Percentiles rank a stretch among this genome's conserved stretches.
phyloP scores from a whole-genome alignment of 1,284 basidiomycete genomes.

The Puccinia horiana region DNA sequence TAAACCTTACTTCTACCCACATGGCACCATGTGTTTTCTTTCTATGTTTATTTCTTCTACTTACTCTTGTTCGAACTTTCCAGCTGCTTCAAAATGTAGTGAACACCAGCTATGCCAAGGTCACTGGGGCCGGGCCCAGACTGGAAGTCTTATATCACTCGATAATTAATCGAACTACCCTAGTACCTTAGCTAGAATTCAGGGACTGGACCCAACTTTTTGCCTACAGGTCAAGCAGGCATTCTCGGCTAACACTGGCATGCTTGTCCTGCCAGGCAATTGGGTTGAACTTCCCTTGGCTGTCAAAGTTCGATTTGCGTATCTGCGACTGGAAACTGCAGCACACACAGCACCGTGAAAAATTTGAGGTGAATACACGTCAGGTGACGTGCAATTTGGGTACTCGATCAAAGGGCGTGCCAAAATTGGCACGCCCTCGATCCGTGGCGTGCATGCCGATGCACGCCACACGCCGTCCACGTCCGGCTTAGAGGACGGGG shows the following conservation, averaged over 20 bases:
- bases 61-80: not conserved
- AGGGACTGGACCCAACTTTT: not conserved
- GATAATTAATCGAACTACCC: not conserved
- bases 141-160: not conserved
- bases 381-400: too few relatives aligned
- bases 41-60: not conserved
- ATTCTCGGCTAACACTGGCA: not conserved
- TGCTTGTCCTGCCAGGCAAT: not conserved
- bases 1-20: not conserved
- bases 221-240: not conserved
- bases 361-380: too few relatives aligned
- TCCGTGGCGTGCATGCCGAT: too few relatives aligned
- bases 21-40: too few relatives aligned
- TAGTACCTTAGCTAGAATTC: not conserved
- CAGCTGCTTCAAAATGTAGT: conserved; percentile 10
- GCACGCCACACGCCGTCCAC: too few relatives aligned
- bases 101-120: not conserved
- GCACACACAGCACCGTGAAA: too few relatives aligned
- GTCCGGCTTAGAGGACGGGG: too few relatives aligned
- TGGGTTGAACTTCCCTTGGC: not conserved
- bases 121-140: not conserved
- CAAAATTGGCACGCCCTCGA: too few relatives aligned
- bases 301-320: not conserved
- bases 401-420: too few relatives aligned
- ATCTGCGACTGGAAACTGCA: not conserved